Base-by-base conservation (phyloP, 495 filamentous ascomycete genomes). In the Penicillium samsonianum region DNA sequence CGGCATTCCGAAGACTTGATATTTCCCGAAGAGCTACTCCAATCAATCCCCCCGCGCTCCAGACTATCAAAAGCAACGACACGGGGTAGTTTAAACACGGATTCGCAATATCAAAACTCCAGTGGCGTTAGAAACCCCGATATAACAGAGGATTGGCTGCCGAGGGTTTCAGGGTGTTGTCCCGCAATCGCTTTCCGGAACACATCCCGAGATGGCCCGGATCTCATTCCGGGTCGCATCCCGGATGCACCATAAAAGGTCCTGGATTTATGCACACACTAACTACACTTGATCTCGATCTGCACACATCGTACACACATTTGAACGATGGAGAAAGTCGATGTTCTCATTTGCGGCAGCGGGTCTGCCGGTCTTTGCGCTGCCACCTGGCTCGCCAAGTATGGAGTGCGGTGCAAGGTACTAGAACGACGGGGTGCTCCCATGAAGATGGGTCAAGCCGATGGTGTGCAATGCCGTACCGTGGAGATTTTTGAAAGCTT, bases 401-500 rank as follows among this genome's bases (percentile, higher is more conserved):
- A 79, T 63, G 79, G 80, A 37, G 74, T 90, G 58, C 72, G 68
- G 45, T 87, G 79, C 74, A 83, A 78, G 58, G 80, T 91, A 55
- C 69, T 90, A 10, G 88, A 91, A 59, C 76, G 78, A 0, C 81
- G 84, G 4, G 60, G 68, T 8, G 87, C 84, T 0, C 84, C 83
- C 2, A 77, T 91, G 55, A 60, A 77, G 48, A 78, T 81, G 35
- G 90, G 90, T n/a, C 88, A 92, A 65, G 90, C 90, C 1, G 90
- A 93, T 50, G 90, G 90, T 0, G 80, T 92, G 11, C 90, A 94
- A 70, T 86, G 84, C 56, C 87, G 90, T 1, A 90, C 89, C 1
- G 82, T 91, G 10, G 90, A 94, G 65, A 85, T 95, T 42, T 87
- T 91, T 50, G 88, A 94, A 59, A 87, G 83, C 31, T 91, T 92